These are phyloP conservation scores for Euclidium syriacum DNA, from an alignment of 345 rosid genomes.

Conservation along the genomic window DNA sequence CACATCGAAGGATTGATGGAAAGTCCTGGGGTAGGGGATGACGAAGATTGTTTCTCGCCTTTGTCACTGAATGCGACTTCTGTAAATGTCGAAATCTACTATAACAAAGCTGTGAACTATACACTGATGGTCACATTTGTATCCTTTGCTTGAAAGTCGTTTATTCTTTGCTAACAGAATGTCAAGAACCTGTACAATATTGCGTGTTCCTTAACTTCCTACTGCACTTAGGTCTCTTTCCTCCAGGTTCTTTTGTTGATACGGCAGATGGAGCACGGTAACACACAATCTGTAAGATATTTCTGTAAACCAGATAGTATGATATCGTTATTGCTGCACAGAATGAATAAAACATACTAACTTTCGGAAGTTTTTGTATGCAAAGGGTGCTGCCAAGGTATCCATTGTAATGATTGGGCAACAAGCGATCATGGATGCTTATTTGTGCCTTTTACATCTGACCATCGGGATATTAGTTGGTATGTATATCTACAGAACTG, in stretches of 20 bases:
- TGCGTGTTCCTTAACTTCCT: conserved; percentile 53
- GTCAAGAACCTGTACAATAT: conserved; percentile 9
- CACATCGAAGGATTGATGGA: conserved; percentile 94
- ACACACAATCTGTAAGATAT: conserved; percentile 88
- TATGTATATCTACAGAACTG: conserved; percentile 29
- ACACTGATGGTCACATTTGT: conserved; percentile 98
- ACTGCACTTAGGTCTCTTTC: conserved; percentile 64
- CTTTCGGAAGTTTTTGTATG: conserved; percentile 2
- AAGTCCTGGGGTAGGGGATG: conserved; percentile 86
- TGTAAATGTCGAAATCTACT: conserved; percentile 90
- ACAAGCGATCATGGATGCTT: conserved; percentile 99
- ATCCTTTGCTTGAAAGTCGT: conserved; percentile 49
- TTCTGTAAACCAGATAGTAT: conserved; percentile 1
- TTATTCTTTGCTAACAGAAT: background rate
- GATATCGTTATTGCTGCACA: background rate
- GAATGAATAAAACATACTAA: conserved; percentile 3
- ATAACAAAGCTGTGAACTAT: conserved; percentile 97
- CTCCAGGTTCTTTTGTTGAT: conserved; percentile 93
- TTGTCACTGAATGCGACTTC: conserved; percentile 77
- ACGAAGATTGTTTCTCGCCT: conserved; percentile 86
- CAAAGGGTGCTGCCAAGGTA: conserved; percentile 98
- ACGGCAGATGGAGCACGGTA: conserved; percentile 95
- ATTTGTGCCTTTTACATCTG: conserved; percentile 93
- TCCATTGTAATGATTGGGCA: conserved; percentile 93
- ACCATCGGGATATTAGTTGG: conserved; percentile 97